phyloP scores from a whole-genome alignment of 73 alveolate genomes.

The Uronychia binucleata region DNA sequence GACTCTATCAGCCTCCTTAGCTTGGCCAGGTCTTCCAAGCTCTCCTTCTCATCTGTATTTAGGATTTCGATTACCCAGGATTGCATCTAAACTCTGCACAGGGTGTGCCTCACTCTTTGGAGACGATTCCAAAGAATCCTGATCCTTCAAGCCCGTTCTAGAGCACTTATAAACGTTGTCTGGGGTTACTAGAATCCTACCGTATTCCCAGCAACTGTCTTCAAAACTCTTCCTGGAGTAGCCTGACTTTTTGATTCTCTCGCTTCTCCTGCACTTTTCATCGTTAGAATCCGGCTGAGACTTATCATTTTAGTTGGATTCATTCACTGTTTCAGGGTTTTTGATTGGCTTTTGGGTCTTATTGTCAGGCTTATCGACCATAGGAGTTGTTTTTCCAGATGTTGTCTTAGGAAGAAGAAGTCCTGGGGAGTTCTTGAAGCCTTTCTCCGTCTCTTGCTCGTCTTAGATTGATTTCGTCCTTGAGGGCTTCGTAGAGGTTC shows the following conservation, averaged over 20 bases:
- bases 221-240: background rate
- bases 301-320: background rate
- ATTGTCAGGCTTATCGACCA: no score
- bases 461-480: no score
- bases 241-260: background rate
- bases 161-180: background rate
- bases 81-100: no score
- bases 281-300: background rate
- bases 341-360: background rate
- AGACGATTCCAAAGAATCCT: no score
- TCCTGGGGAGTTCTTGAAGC: no score
- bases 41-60: background rate
- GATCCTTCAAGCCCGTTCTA: background rate
- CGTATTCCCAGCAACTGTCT: background rate
- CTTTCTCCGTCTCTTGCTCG: no score
- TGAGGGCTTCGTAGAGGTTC: no score
- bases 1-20: background rate
- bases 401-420: no score
- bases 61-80: no score
- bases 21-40: background rate
- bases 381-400: no score
- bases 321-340: background rate
- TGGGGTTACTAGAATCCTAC: background rate
- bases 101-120: no score
- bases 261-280: background rate